Base-by-base conservation (phyloP, 192 early-diverging fungal species). In the Oehlia diaphana region DNA sequence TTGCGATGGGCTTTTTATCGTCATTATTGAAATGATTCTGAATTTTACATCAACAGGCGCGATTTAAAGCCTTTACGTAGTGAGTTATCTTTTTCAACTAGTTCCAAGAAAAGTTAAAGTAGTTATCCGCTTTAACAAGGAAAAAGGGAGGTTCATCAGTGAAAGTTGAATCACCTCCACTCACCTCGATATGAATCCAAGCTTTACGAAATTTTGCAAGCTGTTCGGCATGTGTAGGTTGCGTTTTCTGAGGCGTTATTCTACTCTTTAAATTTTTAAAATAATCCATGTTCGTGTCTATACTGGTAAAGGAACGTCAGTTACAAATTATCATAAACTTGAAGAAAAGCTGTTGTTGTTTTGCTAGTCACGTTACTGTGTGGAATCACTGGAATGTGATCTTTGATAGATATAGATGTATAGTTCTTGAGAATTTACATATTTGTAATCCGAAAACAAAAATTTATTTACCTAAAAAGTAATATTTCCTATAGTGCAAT, bases 201-300 rank as follows among this genome's bases (percentile, higher is more conserved):
- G 90, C 91, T 73, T 91, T 90, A 80, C 91, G 87, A 72, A 95
- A 95, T 70, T 89, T 90, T 9, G 85, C 91, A 68, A 92, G 83
- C 69, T 92, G 92, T 80, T 89, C 86, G 21, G 90, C 82, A 61
- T 86, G 86, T 49, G 85, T 89, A 39, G 92, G 86, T 77, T 88
- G 89, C 12, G 86, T 80, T 82, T 88, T 90, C 63, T 86, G 89
- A 42, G 92, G 86, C 9, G 88, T 87, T 69, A 93, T 89, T 76
- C 87, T 84, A 76, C 88, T 86, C 74, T 91, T 92, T 69, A 92
- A 88, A 75, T 89, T 90, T 49, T 88, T 81, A 87, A 92, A 91
- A 81, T 91, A 91, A 58, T 58, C 53, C 53, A 58, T 53, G 14
- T 4, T 58, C 53, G 53, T 58, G 39, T 42, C 39, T 37, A 5